A percentile compares a stretch with the other conserved stretches of the same genome.
These are phyloP conservation scores for Colletotrichum somersetense DNA, from an alignment of 2,329 filamentous ascomycete genomes.

Conservation along the genomic window DNA sequence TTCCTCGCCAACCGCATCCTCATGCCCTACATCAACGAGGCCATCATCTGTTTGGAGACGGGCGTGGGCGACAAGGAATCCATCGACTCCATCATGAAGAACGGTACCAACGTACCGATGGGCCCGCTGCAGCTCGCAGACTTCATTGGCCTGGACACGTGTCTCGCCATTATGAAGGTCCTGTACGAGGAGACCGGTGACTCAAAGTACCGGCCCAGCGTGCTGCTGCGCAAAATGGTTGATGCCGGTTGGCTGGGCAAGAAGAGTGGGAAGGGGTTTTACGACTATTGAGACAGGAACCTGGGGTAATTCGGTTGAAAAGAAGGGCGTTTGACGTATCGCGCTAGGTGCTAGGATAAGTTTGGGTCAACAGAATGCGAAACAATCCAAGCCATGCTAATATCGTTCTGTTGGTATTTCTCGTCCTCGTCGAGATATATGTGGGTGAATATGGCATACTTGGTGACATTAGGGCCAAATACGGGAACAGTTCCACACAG, in stretches of 20 bases:
- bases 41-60: constrained; percentile 94
- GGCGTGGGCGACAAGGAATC: constrained; percentile 89
- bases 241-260: constrained; percentile 98
- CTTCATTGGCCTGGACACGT: constrained; percentile 97
- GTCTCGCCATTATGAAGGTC: constrained; percentile 96
- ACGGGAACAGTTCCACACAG: neutral
- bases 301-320: neutral
- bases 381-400: neutral
- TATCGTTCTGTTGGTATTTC: neutral
- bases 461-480: neutral
- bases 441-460: neutral
- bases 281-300: constrained; percentile 75
- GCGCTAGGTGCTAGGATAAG: neutral
- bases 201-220: constrained; percentile 92
- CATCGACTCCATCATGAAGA: constrained; percentile 99
- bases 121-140: constrained; percentile 93
- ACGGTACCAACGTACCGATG: constrained; percentile 98
- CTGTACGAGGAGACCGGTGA: constrained; percentile 92
- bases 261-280: constrained; percentile 97
- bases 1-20: constrained; percentile 97
- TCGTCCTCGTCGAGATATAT: neutral
- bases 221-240: constrained; percentile 93
- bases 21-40: constrained; percentile 99
- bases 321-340: neutral
- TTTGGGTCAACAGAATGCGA: neutral